Percentiles rank a stretch among this genome's conserved stretches.
These are phyloP conservation scores for Lachancea sp. DNA, from an alignment of 805 yeast species.

Conservation along the genomic window DNA sequence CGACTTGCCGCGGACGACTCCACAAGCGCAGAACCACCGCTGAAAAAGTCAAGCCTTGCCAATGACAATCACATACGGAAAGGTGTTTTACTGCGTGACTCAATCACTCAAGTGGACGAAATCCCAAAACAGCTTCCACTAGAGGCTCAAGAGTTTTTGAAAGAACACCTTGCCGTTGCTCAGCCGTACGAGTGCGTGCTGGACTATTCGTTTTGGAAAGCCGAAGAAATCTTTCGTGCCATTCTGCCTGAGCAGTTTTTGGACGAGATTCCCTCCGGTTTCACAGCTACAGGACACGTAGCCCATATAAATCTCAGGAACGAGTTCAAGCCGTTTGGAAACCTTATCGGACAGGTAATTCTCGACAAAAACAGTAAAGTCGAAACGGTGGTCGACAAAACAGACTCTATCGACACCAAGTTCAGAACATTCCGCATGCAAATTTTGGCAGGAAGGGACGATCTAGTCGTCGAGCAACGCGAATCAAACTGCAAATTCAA, in stretches of 20 bases:
- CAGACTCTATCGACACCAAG: conserved; percentile 77
- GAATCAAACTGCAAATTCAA: conserved; percentile 81
- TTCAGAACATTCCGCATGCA: conserved; percentile 94
- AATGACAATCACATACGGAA: conserved; percentile 28
- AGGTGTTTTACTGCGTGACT: conserved; percentile 54
- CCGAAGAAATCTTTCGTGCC: conserved; percentile 77
- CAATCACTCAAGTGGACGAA: conserved; percentile 36
- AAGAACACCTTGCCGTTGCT: conserved; percentile 41
- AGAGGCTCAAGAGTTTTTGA: conserved; percentile 40
- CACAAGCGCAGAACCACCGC: conserved; percentile 6
- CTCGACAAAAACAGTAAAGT: conserved; percentile 75
- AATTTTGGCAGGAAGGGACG: conserved; percentile 75
- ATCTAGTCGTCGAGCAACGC: conserved; percentile 66
- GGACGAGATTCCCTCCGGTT: conserved; percentile 81
- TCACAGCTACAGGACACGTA: conserved; percentile 88
- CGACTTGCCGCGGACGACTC: conserved; percentile 26
- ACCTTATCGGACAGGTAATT: conserved; percentile 81
- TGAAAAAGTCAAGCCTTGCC: conserved; percentile 15
- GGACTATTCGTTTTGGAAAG: conserved; percentile 77
- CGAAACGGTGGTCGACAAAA: conserved; percentile 85
- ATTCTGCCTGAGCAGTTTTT: conserved; percentile 62
- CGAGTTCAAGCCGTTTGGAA: conserved; percentile 76
- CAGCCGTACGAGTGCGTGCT: conserved; percentile 50
- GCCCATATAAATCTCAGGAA: conserved; percentile 86
- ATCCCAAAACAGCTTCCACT: conserved; percentile 36